Evolutionary conservation across 148 eudicot genomes (phyloP).

Genomic region (Amaranthus palmeri): DNA sequence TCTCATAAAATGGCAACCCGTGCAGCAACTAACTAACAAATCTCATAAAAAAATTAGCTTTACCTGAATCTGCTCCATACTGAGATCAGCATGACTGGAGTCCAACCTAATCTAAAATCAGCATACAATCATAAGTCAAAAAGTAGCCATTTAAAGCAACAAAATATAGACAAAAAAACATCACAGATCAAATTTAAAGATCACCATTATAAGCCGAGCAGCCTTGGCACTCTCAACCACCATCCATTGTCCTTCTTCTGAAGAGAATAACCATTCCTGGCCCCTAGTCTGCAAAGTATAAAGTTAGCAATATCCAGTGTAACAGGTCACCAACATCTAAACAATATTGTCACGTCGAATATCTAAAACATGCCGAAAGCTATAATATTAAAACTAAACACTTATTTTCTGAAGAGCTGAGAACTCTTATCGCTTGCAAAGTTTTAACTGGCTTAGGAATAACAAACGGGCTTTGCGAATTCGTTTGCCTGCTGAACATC

Average conservation of each 20-base stretch:
- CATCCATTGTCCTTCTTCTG: conserved; percentile 97
- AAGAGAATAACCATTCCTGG: conserved; percentile 84
- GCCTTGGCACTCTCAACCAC: conserved; percentile 88
- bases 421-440: background rate
- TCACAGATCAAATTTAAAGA: background rate
- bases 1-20: no score
- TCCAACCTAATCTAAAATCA: conserved; percentile 63
- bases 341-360: background rate
- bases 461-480: background rate
- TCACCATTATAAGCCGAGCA: conserved; percentile 82
- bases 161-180: background rate
- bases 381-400: background rate
- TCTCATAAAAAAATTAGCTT: background rate
- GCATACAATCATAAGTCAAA: conserved; percentile 4
- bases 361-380: background rate
- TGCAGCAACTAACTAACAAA: no score
- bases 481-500: background rate
- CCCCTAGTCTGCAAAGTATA: conserved; percentile 51
- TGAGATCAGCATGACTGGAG: conserved; percentile 53
- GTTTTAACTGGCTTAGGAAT: background rate
- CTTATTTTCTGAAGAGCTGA: background rate
- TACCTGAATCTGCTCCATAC: conserved; percentile 86
- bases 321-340: background rate
- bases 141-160: background rate
- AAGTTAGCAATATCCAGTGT: conserved; percentile 21